Base-by-base conservation (phyloP, 306 rosid genomes). In the Citrullus mucosospermus region DNA sequence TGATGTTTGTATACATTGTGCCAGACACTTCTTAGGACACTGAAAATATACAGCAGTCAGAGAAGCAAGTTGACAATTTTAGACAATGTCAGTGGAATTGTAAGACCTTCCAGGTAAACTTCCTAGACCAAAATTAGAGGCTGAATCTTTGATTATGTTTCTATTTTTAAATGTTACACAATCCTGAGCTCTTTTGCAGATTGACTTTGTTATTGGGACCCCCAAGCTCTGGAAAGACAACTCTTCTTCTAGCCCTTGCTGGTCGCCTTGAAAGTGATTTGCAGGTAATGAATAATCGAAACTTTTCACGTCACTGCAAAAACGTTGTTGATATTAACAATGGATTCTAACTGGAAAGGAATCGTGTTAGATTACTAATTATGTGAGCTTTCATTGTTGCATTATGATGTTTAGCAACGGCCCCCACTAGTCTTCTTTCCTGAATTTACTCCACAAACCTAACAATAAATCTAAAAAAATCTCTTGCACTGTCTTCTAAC, bases 191-290 rank as follows among this genome's bases (percentile, higher is more conserved):
- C 44, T 44, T 54, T 83, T 84, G 83, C 79, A 96, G 99, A 82
- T 81, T 96, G 80, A 96, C 99, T 15, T 84, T 96, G 78, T 77
- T 96, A 55, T 76, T 96, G 90, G 99, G 99, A 78, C 98, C 99
- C 48, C 99, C 99, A 62, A 90, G 98, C 90, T 96, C 99, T 15
- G 99, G 99, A 78, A 96, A 96, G 87, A 86, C 98, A 16, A 90
- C 99, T 13, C 81, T 96, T 77, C 85, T 96, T 48, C 83, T 90
- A 82, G 98, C 99, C 78, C 99, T 96, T 80, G 98, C 99, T 18
- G 99, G 98, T 61, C 94, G 96, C 78, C 87, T 93, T 73, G 99
- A 91, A 86, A 80, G 80, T 81, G 96, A 90, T 79, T 83, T 96
- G 86, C 86, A 96, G 98, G 99, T 96, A 91, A 83, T 53, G 43